phyloP scores from a whole-genome alignment of 768 basidiomycete species.

The Galerina sulciceps region DNA sequence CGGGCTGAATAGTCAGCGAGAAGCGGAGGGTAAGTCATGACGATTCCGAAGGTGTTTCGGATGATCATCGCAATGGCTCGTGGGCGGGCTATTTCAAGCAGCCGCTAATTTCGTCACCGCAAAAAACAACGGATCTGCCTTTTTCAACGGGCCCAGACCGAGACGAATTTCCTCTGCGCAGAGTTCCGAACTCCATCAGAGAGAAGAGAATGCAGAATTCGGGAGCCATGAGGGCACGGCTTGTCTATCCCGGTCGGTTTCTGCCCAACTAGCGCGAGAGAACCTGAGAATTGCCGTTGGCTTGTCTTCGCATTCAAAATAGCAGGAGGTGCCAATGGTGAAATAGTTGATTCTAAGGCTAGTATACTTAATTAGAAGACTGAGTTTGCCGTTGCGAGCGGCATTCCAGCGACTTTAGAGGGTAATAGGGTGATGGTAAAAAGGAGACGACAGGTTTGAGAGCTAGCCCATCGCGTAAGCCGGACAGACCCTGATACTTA shows the following conservation, averaged over 20 bases:
- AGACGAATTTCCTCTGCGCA: not conserved
- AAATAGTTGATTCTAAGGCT: not conserved
- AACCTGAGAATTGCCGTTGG: not conserved
- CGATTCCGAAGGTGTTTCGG: too few species aligned
- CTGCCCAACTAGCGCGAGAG: not conserved
- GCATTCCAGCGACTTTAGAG: slow-evolving; percentile 1
- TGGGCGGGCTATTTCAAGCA: too few species aligned
- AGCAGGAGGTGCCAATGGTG: not conserved
- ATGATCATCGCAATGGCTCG: too few species aligned
- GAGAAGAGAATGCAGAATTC: not conserved
- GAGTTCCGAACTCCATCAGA: not conserved
- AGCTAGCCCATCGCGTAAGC: slow-evolving; percentile 11
- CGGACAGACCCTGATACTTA: not conserved
- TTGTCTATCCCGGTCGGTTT: slow-evolving; percentile 4
- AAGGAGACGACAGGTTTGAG: not conserved
- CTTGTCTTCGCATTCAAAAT: slow-evolving; percentile 4
- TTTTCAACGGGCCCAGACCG: too few species aligned
- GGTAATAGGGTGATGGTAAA: slow-evolving; percentile 7
- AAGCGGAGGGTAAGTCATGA: too few species aligned
- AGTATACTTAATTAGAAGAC: not conserved
- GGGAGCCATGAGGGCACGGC: not conserved
- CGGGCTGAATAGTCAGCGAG: not conserved
- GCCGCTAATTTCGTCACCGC: too few species aligned
- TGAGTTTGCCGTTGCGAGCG: not conserved
- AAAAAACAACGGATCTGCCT: too few species aligned